Evolutionary conservation across 208 protist species (phyloP), one percentile per base, ranked within the genome.

Genomic region (Acanthamoeba sp.): DNA sequence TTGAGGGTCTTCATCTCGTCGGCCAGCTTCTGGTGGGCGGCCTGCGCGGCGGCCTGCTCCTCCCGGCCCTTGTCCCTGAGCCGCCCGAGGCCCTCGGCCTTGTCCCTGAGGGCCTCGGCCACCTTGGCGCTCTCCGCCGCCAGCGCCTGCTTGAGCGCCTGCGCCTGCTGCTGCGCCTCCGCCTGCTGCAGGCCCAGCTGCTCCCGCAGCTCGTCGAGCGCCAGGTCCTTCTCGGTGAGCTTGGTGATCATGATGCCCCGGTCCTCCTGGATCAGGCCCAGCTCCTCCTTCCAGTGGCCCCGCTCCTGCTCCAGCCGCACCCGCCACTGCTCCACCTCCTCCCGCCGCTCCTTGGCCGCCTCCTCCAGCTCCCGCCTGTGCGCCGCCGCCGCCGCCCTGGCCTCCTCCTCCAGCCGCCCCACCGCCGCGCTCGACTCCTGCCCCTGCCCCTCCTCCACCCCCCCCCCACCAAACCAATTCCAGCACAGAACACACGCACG

Each of bases 231-330:
- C 18, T 73, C 64, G 64, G 76, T 55, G n/a, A 85, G 42, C 42
- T 85, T 85, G 36, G 76, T 57, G 76, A 85, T 55, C 36, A 85
- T 85, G 42, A 85, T 85, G 14, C 42, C 76, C 24, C 76, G 36
- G 40, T 85, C 76, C 40, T 85, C 76, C 42, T 85, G 36, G 76
- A 85, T 85, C 12, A 85, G 36, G 40, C 40, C 24, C 76, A 85
- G 32, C 42, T 85, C 76, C 40, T 85, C 76, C 76, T 85, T 85
- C 76, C 36, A 85, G 42, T 85, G 40, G 6, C 42, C 42, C 40
- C 76, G 36, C 76, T 85, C 76, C 40, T 85, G 76, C 24, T 85
- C 40, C 76, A 85, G 24, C n/a, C 76, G 76, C 24, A 20, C 76
- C 40, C 32, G 20, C 42, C 36, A 55, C 76, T 85, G 36, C n/a